phyloP scores from a whole-genome alignment of 768 basidiomycete species.

The Boletus subparvulus region DNA sequence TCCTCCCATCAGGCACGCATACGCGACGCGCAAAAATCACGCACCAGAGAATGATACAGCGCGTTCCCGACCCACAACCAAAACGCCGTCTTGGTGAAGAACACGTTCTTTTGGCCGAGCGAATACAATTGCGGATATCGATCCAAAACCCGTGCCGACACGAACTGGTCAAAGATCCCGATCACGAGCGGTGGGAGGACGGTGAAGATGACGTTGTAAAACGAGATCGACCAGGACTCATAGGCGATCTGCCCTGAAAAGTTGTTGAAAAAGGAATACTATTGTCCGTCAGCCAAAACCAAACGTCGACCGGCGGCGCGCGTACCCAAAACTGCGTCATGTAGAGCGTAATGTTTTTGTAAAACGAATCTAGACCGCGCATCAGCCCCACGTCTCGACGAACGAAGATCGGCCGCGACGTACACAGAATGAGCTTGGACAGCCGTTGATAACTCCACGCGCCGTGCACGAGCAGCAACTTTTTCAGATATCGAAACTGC shows the following conservation, averaged over 20 bases:
- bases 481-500: conserved; percentile 94
- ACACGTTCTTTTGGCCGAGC: conserved; percentile 91
- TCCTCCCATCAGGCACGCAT: neutral
- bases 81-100: conserved; percentile 88
- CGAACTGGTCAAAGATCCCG: conserved; percentile 98
- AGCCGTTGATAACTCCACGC: conserved; percentile 97
- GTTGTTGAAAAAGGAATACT: conserved; percentile 99
- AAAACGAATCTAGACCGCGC: conserved; percentile 77
- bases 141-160: conserved; percentile 93
- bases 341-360: conserved; percentile 97
- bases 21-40: conserved; percentile 21
- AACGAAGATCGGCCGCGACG: conserved; percentile 30
- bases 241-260: conserved; percentile 99
- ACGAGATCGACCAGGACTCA: conserved; percentile 97
- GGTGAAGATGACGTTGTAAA: conserved; percentile 96
- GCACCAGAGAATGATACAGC: conserved; percentile 82
- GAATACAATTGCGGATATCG: conserved; percentile 96
- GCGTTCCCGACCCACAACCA: conserved; percentile 93
- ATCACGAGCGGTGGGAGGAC: conserved; percentile 96
- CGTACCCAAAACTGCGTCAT: conserved; percentile 98
- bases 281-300: neutral
- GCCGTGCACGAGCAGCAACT: conserved; percentile 93
- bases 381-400: conserved; percentile 11
- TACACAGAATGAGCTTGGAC: conserved; percentile 94
- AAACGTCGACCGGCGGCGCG: neutral